Conservation (phyloP, 352 stramenopile genomes). For the Globisporangium megalacanthum region DNA sequence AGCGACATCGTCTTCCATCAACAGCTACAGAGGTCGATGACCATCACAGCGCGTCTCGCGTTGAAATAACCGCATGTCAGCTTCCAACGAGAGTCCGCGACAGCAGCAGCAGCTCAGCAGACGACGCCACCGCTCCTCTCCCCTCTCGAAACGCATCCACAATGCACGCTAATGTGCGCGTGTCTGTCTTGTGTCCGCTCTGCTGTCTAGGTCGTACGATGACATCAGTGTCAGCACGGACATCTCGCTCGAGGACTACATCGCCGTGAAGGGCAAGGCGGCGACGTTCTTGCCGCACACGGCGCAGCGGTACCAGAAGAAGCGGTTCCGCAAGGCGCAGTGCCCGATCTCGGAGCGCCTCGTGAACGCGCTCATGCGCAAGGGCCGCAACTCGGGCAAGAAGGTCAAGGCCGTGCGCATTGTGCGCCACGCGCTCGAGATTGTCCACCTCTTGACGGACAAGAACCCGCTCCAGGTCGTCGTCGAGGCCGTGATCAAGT, state of each 20-base stretch:
- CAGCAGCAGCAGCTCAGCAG: no score
- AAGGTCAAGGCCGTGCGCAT: slow-evolving; percentile 99
- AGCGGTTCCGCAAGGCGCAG: slow-evolving; percentile 99
- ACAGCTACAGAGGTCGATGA: no score
- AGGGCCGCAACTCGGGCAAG: slow-evolving; percentile 99
- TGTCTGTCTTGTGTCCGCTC: neutral
- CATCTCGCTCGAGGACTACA: slow-evolving; percentile 99
- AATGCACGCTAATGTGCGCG: neutral
- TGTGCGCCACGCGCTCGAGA: slow-evolving; percentile 98
- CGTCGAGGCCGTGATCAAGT: slow-evolving; percentile 90
- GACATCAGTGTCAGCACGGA: slow-evolving; percentile 97
- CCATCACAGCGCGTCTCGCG: no score
- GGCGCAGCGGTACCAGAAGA: slow-evolving; percentile 99
- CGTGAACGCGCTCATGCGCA: slow-evolving; percentile 97
- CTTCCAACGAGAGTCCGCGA: no score
- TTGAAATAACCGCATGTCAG: no score
- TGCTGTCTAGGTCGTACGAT: slow-evolving; percentile 91
- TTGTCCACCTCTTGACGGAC: slow-evolving; percentile 99
- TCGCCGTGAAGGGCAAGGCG: slow-evolving; percentile 98
- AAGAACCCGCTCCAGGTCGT: slow-evolving; percentile 99
- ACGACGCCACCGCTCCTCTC: no score
- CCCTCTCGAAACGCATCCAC: neutral
- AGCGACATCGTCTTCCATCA: no score
- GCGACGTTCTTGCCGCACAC: slow-evolving; percentile 99
- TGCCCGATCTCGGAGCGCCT: slow-evolving; percentile 99